These are phyloP conservation scores for Alternaria incomplexa DNA, from an alignment of 2,329 filamentous ascomycete species.

Conservation along the genomic window DNA sequence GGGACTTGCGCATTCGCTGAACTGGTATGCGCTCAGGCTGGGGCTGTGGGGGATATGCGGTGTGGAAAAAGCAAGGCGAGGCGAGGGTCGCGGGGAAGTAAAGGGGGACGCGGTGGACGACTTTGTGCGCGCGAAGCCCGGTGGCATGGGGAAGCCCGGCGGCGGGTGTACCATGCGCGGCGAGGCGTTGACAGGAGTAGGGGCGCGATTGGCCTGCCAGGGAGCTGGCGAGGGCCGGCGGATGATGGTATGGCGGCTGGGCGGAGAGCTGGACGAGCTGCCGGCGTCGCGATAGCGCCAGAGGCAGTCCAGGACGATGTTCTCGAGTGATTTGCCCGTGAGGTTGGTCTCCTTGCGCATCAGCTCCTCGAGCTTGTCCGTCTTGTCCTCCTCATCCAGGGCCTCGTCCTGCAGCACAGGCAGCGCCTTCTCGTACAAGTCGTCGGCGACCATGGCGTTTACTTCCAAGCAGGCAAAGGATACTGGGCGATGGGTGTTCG, in stretches of 20 bases:
- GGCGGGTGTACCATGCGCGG: constrained; percentile 82
- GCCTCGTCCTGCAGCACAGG: constrained; percentile 82
- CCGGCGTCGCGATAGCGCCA: constrained; percentile 78
- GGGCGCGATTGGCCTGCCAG: constrained; percentile 78
- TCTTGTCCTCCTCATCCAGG: constrained; percentile 94
- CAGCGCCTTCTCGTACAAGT: constrained; percentile 89
- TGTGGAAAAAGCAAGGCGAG: constrained; percentile 85
- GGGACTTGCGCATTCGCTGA: constrained; percentile 75
- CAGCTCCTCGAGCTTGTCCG: constrained; percentile 86
- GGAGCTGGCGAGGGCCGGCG: constrained; percentile 90
- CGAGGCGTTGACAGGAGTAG: constrained; percentile 82
- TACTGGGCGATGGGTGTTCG: constrained; percentile 5
- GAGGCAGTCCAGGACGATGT: constrained; percentile 86
- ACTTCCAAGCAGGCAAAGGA: constrained; percentile 6
- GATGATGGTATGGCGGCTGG: constrained; percentile 86
- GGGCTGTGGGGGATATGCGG: constrained; percentile 93
- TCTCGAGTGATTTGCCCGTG: constrained; percentile 79
- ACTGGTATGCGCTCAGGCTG: constrained; percentile 92
- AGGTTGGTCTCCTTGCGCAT: constrained; percentile 79
- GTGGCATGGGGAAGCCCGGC: constrained; percentile 75
- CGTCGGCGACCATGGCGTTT: constrained; percentile 82
- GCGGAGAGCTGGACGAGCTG: constrained; percentile 72
- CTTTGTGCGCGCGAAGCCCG: constrained; percentile 76
- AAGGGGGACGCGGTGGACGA: constrained; percentile 83
- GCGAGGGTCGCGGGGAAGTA: constrained; percentile 90